These are phyloP conservation scores for Castanea mollissima DNA, from an alignment of 306 rosid genomes.

Conservation along the genomic window DNA sequence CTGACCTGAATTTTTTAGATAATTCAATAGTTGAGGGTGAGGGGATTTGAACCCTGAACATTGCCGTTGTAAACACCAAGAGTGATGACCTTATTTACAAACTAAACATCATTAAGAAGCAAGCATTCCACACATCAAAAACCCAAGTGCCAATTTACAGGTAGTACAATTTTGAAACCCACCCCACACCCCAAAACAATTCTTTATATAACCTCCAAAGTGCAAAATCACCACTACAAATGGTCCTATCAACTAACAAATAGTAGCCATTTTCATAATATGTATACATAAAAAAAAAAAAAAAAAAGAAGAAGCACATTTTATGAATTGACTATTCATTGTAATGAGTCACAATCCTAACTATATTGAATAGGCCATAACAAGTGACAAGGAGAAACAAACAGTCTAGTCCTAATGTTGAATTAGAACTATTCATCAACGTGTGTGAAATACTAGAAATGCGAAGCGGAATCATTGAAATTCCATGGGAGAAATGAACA, in stretches of 20 bases:
- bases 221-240: too few species aligned
- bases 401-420: too few species aligned
- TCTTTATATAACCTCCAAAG: too few species aligned
- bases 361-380: neutral
- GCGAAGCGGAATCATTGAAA: neutral
- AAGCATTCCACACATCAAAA: neutral
- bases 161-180: neutral
- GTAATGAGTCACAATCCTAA: too few species aligned
- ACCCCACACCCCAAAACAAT: too few species aligned
- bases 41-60: too few species aligned
- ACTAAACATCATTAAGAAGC: neutral
- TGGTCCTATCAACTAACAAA: too few species aligned
- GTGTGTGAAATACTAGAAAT: neutral
- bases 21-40: too few species aligned
- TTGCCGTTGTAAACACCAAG: fast-evolving
- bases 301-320: too few species aligned
- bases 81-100: neutral
- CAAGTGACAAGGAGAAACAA: too few species aligned
- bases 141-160: neutral
- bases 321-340: too few species aligned
- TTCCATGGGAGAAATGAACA: neutral
- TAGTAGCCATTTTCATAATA: neutral
- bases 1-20: neutral
- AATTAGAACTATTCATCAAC: neutral
- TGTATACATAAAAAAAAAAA: neutral